Conservation (phyloP, 495 filamentous ascomycete species). For the Penicillium argentinense region DNA sequence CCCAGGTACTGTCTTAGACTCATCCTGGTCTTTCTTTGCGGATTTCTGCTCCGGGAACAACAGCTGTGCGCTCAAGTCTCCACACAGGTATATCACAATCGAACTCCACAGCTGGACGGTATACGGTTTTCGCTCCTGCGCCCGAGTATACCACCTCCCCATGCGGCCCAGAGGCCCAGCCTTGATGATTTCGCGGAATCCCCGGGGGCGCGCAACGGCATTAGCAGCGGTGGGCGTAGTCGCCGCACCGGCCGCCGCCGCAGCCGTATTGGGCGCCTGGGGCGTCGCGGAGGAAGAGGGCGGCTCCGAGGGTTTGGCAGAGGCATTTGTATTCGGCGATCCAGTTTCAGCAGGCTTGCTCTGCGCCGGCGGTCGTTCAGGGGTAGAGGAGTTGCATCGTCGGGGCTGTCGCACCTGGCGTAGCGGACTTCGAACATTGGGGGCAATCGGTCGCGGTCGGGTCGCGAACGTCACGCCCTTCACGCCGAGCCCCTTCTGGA, state of each 20-base stretch:
- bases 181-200: slow-evolving; percentile 59
- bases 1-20: not conserved
- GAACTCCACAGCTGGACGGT: slow-evolving; percentile 73
- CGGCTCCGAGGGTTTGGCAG: slow-evolving; percentile 2
- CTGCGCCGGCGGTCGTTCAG: slow-evolving; percentile 7
- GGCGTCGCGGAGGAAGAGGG: slow-evolving; percentile 1
- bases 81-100: slow-evolving; percentile 74
- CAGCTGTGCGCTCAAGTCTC: slow-evolving; percentile 78
- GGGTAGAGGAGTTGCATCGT: slow-evolving; percentile 26
- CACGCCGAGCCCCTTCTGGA: slow-evolving; percentile 17
- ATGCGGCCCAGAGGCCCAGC: slow-evolving; percentile 45
- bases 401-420: slow-evolving; percentile 27
- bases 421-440: slow-evolving; percentile 16
- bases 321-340: slow-evolving; percentile 1
- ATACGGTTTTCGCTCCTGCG: slow-evolving; percentile 69
- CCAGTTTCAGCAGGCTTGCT: slow-evolving; percentile 4
- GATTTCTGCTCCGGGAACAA: slow-evolving; percentile 41
- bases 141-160: slow-evolving; percentile 60
- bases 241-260: slow-evolving; percentile 20
- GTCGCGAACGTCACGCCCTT: slow-evolving; percentile 14
- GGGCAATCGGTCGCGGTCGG: slow-evolving; percentile 20
- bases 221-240: slow-evolving; percentile 36
- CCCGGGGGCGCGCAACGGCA: slow-evolving; percentile 50
- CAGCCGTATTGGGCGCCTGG: slow-evolving; percentile 5
- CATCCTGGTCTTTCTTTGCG: slow-evolving; percentile 3